Conservation (phyloP, 2,329 filamentous ascomycete species). For the Alternaria triticina region DNA sequence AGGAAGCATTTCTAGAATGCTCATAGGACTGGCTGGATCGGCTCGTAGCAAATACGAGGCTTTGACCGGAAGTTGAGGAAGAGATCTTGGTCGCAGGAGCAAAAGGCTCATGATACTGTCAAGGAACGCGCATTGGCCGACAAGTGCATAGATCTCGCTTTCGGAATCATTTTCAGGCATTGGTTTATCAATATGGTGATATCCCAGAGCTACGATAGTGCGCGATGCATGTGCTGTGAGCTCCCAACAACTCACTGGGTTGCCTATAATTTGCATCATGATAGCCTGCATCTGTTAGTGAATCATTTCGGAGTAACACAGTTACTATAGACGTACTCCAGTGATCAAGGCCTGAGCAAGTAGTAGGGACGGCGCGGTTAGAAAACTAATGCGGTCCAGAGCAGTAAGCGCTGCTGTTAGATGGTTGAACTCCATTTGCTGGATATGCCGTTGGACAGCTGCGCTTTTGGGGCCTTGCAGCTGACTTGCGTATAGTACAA, state of each 20-base stretch:
- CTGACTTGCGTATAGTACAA: constrained; percentile 33
- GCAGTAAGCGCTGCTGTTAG: constrained; percentile 38
- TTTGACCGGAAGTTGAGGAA: constrained; percentile 35
- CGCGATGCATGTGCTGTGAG: constrained; percentile 41
- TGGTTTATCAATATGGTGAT: constrained; percentile 29
- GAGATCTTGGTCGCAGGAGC: constrained; percentile 36
- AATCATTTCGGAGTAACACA: neutral
- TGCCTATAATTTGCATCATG: constrained; percentile 43
- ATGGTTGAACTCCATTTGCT: constrained; percentile 36
- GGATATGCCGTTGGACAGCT: constrained; percentile 33
- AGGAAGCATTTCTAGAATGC: constrained; percentile 36
- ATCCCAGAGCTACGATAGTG: constrained; percentile 39
- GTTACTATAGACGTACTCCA: constrained; percentile 25
- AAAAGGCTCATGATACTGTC: constrained; percentile 41
- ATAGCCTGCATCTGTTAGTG: constrained; percentile 25
- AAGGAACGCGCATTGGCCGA: constrained; percentile 42
- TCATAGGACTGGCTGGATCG: constrained; percentile 32
- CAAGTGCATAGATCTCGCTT: constrained; percentile 34
- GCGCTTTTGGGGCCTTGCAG: constrained; percentile 29
- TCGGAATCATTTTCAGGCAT: constrained; percentile 26
- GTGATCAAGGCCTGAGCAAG: constrained; percentile 40
- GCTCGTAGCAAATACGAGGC: constrained; percentile 31
- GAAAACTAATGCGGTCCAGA: constrained; percentile 36
- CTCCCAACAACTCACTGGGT: constrained; percentile 41
- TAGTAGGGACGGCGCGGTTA: constrained; percentile 35